Conservation (phyloP, 2,329 filamentous ascomycete genomes). For the Thielaviopsis musarum region DNA sequence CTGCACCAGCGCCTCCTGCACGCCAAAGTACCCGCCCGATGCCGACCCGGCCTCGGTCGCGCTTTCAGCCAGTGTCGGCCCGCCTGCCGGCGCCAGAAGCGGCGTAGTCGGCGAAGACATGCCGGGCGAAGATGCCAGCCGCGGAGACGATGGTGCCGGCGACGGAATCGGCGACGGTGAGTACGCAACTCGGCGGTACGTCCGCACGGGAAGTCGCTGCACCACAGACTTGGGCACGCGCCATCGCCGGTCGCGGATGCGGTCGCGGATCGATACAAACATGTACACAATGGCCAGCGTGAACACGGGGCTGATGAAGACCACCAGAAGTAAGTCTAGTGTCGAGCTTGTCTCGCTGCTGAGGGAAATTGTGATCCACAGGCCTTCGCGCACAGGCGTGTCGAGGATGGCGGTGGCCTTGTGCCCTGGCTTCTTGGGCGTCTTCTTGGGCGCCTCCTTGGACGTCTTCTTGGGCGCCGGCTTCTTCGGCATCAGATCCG, state of each 20-base stretch:
- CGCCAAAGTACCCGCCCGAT: constrained; percentile 21
- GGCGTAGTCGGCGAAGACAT: constrained; percentile 57
- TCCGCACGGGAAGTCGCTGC: constrained; percentile 83
- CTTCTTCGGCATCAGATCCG: constrained; percentile 27
- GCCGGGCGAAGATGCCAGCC: constrained; percentile 22
- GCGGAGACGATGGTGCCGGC: constrained; percentile 15
- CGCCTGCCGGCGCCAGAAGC: constrained; percentile 43
- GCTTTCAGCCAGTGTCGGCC: too few species aligned
- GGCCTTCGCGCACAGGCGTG: constrained; percentile 45
- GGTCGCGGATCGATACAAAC: constrained; percentile 68
- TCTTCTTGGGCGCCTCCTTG: constrained; percentile 15
- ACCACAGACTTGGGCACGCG: constrained; percentile 95
- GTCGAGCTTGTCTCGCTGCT: constrained; percentile 74
- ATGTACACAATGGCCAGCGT: constrained; percentile 89
- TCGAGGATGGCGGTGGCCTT: not conserved
- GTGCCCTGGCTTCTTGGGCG: not conserved
- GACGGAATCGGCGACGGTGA: constrained; percentile 40
- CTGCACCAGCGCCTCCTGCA: not conserved
- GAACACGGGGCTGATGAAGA: constrained; percentile 87
- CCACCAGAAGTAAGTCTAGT: constrained; percentile 86
- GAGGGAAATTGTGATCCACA: constrained; percentile 94
- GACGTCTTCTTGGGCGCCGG: too few species aligned
- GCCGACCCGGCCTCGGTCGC: constrained; percentile 36
- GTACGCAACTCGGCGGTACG: constrained; percentile 65
- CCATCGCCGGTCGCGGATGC: constrained; percentile 80